phyloP scores from a whole-genome alignment of 192 early-diverging fungal genomes.

The Linnemannia exigua region DNA sequence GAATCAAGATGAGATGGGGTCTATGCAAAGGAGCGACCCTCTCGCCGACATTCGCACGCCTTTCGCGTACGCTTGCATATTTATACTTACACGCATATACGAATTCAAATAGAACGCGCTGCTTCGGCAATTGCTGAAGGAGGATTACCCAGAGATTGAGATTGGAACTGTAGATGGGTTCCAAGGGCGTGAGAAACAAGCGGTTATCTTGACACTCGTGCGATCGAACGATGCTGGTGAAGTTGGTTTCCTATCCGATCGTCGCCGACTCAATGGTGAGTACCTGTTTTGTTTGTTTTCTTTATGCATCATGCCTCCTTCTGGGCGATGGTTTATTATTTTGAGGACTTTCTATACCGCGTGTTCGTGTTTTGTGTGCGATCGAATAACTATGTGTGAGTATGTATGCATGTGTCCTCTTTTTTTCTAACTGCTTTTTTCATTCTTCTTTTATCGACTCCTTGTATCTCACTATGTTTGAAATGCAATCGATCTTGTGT shows the following conservation, averaged over 20 bases:
- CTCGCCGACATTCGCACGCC: neutral
- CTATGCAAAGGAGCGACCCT: neutral
- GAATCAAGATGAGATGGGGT: conserved; percentile 26
- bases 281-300: too few species aligned
- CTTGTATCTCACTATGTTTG: neutral
- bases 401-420: neutral
- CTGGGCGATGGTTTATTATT: neutral
- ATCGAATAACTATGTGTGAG: too few species aligned
- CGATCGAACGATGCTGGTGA: conserved; percentile 82
- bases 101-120: conserved; percentile 31
- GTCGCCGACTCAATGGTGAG: conserved; percentile 84
- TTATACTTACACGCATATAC: neutral
- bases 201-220: conserved; percentile 85
- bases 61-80: too few species aligned
- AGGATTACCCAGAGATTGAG: conserved; percentile 74
- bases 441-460: neutral
- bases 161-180: conserved; percentile 92
- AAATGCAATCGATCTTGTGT: neutral
- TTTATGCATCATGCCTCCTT: neutral
- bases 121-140: conserved; percentile 60
- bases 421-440: neutral
- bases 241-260: conserved; percentile 89
- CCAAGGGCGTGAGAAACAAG: conserved; percentile 94
- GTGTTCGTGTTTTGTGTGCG: neutral
- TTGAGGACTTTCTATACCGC: neutral